A percentile compares a stretch with the other conserved stretches of the same genome.
Evolutionary conservation across 257 asterid genomes (phyloP).

Genomic region (Ocimum tenuiflorum): DNA sequence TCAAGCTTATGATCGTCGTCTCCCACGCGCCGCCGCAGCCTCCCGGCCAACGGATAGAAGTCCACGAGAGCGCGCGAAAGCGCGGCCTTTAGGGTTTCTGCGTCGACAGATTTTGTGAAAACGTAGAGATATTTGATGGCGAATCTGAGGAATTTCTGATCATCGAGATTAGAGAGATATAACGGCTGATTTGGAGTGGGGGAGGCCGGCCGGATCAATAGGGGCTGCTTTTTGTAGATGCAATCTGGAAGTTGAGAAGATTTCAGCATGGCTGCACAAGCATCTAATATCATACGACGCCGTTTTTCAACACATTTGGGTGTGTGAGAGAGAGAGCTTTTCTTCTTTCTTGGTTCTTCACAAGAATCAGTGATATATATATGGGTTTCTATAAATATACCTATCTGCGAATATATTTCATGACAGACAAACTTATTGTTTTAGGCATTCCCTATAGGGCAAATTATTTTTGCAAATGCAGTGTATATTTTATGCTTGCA

Average conservation of each 20-base stretch:
- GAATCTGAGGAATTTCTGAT: conserved; percentile 70
- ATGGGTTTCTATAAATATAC: no score
- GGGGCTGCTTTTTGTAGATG: conserved; percentile 33
- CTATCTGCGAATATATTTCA: no score
- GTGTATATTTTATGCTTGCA: no score
- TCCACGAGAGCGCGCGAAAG: conserved; percentile 54
- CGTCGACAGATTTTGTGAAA: conserved; percentile 32
- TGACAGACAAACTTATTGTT: no score
- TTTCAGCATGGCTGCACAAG: conserved; percentile 23
- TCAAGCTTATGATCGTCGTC: conserved; percentile 53
- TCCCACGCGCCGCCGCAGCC: conserved; percentile 36
- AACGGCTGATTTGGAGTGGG: conserved; percentile 52
- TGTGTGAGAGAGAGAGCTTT: no score
- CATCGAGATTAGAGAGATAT: conserved; percentile 72
- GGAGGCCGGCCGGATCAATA: conserved; percentile 35
- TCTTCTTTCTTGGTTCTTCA: no score
- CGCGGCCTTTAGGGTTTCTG: conserved; percentile 38
- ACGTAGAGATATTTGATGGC: conserved; percentile 61
- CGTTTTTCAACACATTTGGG: no score
- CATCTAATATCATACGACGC: no score
- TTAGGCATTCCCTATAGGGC: no score
- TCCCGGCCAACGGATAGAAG: conserved; percentile 80
- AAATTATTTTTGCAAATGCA: no score
- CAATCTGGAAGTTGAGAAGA: conserved; percentile 57
- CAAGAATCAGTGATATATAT: no score